These are phyloP conservation scores for Aspergillus bombycis DNA, from an alignment of 2,329 filamentous ascomycete genomes.

Conservation along the genomic window DNA sequence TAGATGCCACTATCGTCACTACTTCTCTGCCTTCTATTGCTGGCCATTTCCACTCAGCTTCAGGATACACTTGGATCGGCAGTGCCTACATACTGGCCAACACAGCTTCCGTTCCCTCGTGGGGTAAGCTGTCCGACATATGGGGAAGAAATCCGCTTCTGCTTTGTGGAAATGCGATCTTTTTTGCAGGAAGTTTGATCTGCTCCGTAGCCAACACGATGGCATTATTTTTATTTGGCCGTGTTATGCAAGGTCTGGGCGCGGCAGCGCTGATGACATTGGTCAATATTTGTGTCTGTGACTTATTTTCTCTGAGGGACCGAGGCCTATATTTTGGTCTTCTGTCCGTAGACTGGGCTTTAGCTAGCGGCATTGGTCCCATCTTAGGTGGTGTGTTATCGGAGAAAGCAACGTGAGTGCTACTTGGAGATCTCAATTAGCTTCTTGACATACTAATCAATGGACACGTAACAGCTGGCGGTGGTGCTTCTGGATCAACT, in stretches of 20 bases:
- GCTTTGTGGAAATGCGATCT: conserved; percentile 34
- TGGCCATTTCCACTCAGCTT: conserved; percentile 62
- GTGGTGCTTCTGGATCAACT: conserved; percentile 66
- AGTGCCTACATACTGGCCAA: conserved; percentile 69
- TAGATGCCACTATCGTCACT: conserved; percentile 55
- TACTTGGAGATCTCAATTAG: background rate
- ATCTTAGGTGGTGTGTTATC: conserved; percentile 35
- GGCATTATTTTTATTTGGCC: conserved; percentile 51
- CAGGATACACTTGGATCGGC: conserved; percentile 75
- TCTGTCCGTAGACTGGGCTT: conserved; percentile 49
- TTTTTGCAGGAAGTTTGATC: conserved; percentile 49
- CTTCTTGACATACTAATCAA: background rate
- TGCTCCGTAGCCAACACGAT: conserved; percentile 49
- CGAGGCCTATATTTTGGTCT: conserved; percentile 6
- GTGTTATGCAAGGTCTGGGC: conserved; percentile 54
- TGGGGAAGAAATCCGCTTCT: conserved; percentile 56
- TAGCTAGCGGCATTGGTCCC: conserved; percentile 45
- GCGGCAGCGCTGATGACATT: conserved; percentile 53
- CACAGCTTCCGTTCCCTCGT: conserved; percentile 65
- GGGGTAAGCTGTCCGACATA: conserved; percentile 63
- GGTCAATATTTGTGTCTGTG: conserved; percentile 53
- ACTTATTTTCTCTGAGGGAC: conserved; percentile 49
- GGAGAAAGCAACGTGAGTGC: conserved; percentile 15
- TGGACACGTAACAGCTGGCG: conserved; percentile 51
- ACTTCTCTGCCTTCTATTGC: conserved; percentile 62